Evolutionary conservation across 768 basidiomycete genomes (phyloP), one percentile per base, ranked within the genome.

Genomic region (Boletus sp.): DNA sequence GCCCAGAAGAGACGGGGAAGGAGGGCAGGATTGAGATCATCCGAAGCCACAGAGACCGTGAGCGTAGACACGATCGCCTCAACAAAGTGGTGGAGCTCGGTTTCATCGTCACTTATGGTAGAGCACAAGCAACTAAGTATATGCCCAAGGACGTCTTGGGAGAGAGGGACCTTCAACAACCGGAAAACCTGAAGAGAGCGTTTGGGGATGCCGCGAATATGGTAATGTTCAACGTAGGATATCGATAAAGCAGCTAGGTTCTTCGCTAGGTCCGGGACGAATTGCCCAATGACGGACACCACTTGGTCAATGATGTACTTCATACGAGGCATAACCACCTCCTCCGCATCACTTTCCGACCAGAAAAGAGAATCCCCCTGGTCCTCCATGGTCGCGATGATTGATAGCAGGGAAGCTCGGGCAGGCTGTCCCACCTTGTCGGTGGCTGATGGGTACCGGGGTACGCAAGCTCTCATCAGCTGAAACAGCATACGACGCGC

Each of bases 101-200:
- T 76, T 59, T 92, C 88, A 8, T 85, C 70, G 10, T 84, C 85
- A 2, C 91, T 84, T 37, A 96, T 82, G 10, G 90, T 92, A 62
- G 87, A 90, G 15, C 91, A 91, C 8, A 96, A 74, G 27, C 94
- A 82, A 30, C 88, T 89, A 4, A 98, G 78, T 23, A 95, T 77
- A 45, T 87, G 79, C 1, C 89, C 88, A 17, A 97, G 77, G 69
- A 90, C 87, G 8, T 78, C 72, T 53, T 85, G 82, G 49, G 83
- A 84, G 38, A 92, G 79, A 27, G 79, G 76, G 0, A 92, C 88
- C 65, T 84, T 81, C 21, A 97, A 75, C 1, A 88, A 83, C 35
- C 92, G 85, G 72, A 91, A 93, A n/a, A 93, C 77, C 67, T 97
- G 94, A 55, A 97, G 75, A 10, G 93, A 95, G 32, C 93, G 82